Evolutionary conservation across 352 stramenopile species (phyloP), one percentile per base, ranked within the genome.

Genomic region (Phytophthora pseudosyringae): DNA sequence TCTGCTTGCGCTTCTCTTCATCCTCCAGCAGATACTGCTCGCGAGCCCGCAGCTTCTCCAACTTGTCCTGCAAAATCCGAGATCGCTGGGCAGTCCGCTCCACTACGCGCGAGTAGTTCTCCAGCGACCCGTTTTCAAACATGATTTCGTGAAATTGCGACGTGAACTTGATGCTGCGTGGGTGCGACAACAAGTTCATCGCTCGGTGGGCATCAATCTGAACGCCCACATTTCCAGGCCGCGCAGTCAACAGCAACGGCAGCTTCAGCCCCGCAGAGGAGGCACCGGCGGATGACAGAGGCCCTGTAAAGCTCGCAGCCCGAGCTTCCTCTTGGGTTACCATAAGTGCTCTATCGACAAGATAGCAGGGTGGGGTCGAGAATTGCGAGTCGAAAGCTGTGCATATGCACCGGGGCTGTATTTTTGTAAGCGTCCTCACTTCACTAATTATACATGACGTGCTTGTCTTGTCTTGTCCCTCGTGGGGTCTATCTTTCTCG

Each of bases 161-260:
- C 5, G 86, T 93, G 63, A 94, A 94, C 39, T 83, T 71, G 32
- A 60, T 66, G 21, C 75, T 88, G 15, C 86, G 76, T 21, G 83
- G 82, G 2, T 81, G 77, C 25, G 83, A 59, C 57, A 89, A 83
- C 39, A 88, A 29, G 45, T 78, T 79, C 71, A 89, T 85, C 1
- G 67, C 56, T 7, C 86, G 83, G 39, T 86, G 88, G 38, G 86
- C 64, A 51, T 92, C 82, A 55, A 94, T 90, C 69, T 90, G 83
- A 15, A 93, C 78, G 38, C 86, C 83, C 16, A 94, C 77, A 54
- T 93, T 94, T 28, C 83, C 81, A 28, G 83, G 79, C 11, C 81
- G 79, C 26, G 83, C 86, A 28, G 61, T 73, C 9, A 76, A 69
- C 15, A 92, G 40, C 38, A 89, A 31, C 43, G 80, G 83, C 21